A percentile compares a stretch with the other conserved stretches of the same genome.
Conservation (phyloP, 345 rosid genomes). For the Dovyalis caffra region DNA sequence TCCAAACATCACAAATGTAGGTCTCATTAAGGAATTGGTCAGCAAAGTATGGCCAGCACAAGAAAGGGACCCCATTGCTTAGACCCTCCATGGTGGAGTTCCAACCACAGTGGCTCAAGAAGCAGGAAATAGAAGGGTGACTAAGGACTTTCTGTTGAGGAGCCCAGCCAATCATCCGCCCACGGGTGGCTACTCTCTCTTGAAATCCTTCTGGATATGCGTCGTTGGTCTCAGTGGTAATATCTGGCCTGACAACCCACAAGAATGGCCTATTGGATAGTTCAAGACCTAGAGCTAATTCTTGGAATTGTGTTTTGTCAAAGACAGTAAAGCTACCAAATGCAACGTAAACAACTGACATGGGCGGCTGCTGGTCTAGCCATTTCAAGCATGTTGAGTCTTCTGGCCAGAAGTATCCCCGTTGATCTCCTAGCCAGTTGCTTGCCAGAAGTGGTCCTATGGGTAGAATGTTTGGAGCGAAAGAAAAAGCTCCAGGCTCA, state of each 20-base stretch:
- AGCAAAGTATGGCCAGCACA: neutral
- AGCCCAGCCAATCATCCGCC: neutral
- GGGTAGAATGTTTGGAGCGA: constrained; percentile 12
- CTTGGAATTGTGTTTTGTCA: neutral
- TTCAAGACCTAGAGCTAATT: neutral
- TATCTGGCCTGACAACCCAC: constrained; percentile 5
- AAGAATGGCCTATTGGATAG: neutral
- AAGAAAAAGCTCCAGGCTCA: constrained; percentile 18
- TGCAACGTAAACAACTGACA: constrained; percentile 14
- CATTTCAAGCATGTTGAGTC: constrained; percentile 14
- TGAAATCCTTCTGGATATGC: neutral
- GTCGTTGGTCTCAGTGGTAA: neutral
- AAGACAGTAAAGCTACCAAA: constrained; percentile 3
- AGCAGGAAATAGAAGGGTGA: neutral
- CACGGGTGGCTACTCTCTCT: neutral
- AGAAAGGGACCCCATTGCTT: neutral
- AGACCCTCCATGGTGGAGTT: constrained; percentile 2
- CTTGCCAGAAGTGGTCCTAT: constrained; percentile 16
- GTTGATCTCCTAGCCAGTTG: neutral
- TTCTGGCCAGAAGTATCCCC: neutral
- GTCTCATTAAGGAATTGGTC: neutral
- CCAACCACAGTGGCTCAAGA: constrained; percentile 5
- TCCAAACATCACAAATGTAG: neutral
- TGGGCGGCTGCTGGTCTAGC: constrained; percentile 18
- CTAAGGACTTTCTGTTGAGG: neutral